phyloP scores from a whole-genome alignment of 768 basidiomycete species.

The Imleria badia region DNA sequence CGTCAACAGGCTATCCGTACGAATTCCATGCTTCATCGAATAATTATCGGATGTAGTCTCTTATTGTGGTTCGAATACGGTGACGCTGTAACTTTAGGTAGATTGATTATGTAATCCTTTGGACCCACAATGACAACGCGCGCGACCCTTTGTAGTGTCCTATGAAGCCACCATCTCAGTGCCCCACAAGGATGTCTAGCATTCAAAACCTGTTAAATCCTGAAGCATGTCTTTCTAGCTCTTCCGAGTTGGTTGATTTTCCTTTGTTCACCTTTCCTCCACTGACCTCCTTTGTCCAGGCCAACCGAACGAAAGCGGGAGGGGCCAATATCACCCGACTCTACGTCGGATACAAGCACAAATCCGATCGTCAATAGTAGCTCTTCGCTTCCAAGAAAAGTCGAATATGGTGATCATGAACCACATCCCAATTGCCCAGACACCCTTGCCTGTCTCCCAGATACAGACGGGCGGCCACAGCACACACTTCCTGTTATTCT shows the following conservation, averaged over 20 bases:
- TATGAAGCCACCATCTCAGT: conserved; percentile 20
- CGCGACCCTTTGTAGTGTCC: conserved; percentile 3
- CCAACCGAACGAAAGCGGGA: conserved; percentile 26
- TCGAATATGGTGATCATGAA: conserved; percentile 45
- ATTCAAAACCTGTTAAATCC: conserved; percentile 59
- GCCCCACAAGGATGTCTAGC: conserved; percentile 48
- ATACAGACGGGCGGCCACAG: conserved; percentile 76
- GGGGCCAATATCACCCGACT: conserved; percentile 34
- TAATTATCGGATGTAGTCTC: conserved; percentile 23
- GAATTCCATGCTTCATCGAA: conserved; percentile 17
- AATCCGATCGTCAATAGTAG: conserved; percentile 25
- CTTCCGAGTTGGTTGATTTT: conserved; percentile 41
- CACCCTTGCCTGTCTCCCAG: conserved; percentile 72
- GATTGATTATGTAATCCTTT: conserved; percentile 28
- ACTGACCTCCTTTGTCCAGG: conserved; percentile 32
- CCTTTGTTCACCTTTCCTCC: conserved; percentile 2
- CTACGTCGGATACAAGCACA: conserved; percentile 34
- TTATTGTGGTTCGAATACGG: too few species aligned
- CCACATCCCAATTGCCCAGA: conserved; percentile 79
- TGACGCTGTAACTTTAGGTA: too few species aligned
- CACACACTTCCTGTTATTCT: conserved; percentile 85
- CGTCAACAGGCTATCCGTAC: conserved; percentile 18
- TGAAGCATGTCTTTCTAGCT: conserved; percentile 38
- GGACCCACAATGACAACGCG: conserved; percentile 34
- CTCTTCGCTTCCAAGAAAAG: conserved; percentile 22